phyloP scores from a whole-genome alignment of 768 basidiomycete species.

The Suillus occidentalis region DNA sequence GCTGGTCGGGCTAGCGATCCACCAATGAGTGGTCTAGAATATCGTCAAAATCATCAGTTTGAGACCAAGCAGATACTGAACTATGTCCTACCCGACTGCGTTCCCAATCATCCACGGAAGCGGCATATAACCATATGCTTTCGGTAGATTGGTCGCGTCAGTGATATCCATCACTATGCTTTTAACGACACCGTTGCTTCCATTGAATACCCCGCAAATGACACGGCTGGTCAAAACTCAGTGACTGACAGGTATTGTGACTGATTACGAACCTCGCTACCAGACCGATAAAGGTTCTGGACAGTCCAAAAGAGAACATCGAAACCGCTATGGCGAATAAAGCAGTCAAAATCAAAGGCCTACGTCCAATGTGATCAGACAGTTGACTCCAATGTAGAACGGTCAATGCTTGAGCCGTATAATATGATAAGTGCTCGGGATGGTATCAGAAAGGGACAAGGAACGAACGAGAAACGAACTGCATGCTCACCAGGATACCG shows the following conservation, averaged over 20 bases:
- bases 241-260: no score
- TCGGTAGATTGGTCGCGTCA: constrained; percentile 29
- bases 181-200: constrained; percentile 52
- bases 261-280: constrained; percentile 13
- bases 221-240: constrained; percentile 33
- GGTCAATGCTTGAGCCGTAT: constrained; percentile 46
- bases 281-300: constrained; percentile 43
- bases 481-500: constrained; percentile 42
- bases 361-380: constrained; percentile 49
- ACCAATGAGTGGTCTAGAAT: constrained; percentile 61
- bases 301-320: constrained; percentile 49
- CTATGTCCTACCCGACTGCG: constrained; percentile 38
- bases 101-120: constrained; percentile 43
- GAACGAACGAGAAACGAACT: no score
- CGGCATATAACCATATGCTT: constrained; percentile 61
- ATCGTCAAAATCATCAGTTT: no score
- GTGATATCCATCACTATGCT: constrained; percentile 47
- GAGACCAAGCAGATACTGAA: no score
- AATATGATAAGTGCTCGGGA: constrained; percentile 47
- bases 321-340: constrained; percentile 44
- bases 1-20: constrained; percentile 63
- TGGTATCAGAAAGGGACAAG: constrained; percentile 1
- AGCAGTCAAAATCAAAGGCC: constrained; percentile 46
- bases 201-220: constrained; percentile 49
- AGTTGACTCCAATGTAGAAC: constrained; percentile 49